Evolutionary conservation across 768 basidiomycete species (phyloP).

Genomic region (Amanita phalloides): DNA sequence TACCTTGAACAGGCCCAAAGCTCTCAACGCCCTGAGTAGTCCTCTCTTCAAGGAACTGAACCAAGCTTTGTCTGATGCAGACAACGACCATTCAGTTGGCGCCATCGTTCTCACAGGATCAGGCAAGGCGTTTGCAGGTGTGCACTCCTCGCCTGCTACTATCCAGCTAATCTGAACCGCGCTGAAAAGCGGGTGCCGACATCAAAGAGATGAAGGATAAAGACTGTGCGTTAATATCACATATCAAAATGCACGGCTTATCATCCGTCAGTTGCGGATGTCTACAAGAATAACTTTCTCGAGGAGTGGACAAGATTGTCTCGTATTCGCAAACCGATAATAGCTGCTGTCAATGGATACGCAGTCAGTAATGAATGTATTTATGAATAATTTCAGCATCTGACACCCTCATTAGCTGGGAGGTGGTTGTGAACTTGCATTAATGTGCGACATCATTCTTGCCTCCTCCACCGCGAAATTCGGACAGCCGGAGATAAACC

Average conservation of each 20-base stretch:
- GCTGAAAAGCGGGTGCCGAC: conserved; percentile 75
- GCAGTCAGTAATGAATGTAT: conserved; percentile 41
- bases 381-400: background rate
- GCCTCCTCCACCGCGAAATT: conserved; percentile 86
- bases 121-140: conserved; percentile 88
- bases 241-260: background rate
- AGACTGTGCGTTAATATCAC: conserved; percentile 48
- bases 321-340: conserved; percentile 79
- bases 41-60: conserved; percentile 80
- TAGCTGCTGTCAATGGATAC: conserved; percentile 93
- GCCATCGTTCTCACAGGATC: conserved; percentile 91
- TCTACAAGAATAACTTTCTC: conserved; percentile 79
- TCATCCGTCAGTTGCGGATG: conserved; percentile 56
- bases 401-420: conserved; percentile 53
- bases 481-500: conserved; percentile 93
- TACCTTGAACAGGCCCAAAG: conserved; percentile 83
- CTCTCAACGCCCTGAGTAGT: conserved; percentile 78
- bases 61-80: conserved; percentile 58
- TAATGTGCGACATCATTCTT: conserved; percentile 94
- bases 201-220: conserved; percentile 99
- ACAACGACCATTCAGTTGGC: conserved; percentile 59
- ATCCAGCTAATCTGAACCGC: background rate
- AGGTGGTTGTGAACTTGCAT: conserved; percentile 92
- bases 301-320: conserved; percentile 72
- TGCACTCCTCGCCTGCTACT: conserved; percentile 15